Conservation (phyloP, 176 grass and related monocot species). For the Oryza longistaminata region DNA sequence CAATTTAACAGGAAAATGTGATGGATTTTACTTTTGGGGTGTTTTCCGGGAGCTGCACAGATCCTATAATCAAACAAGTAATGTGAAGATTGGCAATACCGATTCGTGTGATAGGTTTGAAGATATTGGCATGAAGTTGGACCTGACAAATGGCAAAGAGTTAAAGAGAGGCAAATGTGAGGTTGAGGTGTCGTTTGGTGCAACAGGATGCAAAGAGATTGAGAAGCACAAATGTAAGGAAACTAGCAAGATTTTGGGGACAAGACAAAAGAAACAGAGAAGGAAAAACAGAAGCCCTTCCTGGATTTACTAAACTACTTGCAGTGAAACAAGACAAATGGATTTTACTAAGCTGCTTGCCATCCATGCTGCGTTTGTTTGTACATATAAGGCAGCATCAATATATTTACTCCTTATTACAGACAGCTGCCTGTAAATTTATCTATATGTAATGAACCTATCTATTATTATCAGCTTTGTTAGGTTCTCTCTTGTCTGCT, state of each 20-base stretch:
- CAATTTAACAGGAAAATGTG: conserved; percentile 53
- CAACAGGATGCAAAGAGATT: conserved; percentile 19
- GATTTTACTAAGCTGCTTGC: no score
- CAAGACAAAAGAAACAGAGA: conserved; percentile 9
- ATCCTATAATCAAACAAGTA: conserved; percentile 25
- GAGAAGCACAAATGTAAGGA: conserved; percentile 14
- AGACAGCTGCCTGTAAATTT: no score
- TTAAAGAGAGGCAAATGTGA: neutral
- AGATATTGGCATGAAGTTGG: conserved; percentile 1
- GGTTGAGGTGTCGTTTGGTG: conserved; percentile 24
- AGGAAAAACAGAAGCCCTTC: conserved; percentile 9
- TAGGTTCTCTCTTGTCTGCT: no score
- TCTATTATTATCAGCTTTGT: no score
- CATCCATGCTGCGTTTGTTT: no score
- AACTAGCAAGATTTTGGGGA: conserved; percentile 40
- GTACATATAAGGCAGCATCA: no score
- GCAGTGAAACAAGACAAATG: conserved; percentile 15
- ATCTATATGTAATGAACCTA: no score
- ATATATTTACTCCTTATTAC: no score
- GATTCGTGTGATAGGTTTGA: conserved; percentile 26
- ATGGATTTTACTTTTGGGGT: conserved; percentile 72
- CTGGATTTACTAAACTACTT: conserved; percentile 37
- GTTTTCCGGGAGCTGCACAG: conserved; percentile 44
- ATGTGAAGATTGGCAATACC: conserved; percentile 20
- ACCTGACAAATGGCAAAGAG: neutral